A percentile compares a stretch with the other conserved stretches of the same genome.
These are phyloP conservation scores for Lentinula aciculospora DNA, from an alignment of 768 basidiomycete genomes.

Conservation along the genomic window DNA sequence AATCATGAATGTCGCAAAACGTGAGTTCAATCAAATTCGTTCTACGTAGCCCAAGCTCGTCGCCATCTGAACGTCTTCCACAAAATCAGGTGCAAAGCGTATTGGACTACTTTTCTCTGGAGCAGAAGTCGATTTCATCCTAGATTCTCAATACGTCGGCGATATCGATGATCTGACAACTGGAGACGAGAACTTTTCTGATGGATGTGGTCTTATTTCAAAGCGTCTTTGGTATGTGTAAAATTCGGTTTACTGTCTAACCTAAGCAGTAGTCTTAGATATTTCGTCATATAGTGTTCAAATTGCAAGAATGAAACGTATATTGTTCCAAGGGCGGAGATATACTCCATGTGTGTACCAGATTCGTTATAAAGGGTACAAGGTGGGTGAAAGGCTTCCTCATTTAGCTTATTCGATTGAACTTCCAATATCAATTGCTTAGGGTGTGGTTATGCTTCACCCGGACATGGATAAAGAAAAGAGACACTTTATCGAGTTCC, in stretches of 20 bases:
- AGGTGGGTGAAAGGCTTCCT: slow-evolving; percentile 15
- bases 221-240: slow-evolving; percentile 30
- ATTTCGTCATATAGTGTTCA: slow-evolving; percentile 18
- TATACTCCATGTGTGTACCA: slow-evolving; percentile 63
- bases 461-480: slow-evolving; percentile 46
- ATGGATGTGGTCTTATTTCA: slow-evolving; percentile 66
- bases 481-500: slow-evolving; percentile 46
- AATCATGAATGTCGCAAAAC: slow-evolving; percentile 63
- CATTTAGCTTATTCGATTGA: not conserved
- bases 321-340: slow-evolving; percentile 46
- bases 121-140: slow-evolving; percentile 50
- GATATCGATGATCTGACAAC: slow-evolving; percentile 58
- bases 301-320: slow-evolving; percentile 47
- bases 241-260: too few relatives aligned
- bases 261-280: not conserved
- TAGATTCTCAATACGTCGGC: slow-evolving; percentile 40
- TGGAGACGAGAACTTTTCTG: slow-evolving; percentile 57
- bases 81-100: slow-evolving; percentile 51
- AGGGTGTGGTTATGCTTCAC: slow-evolving; percentile 62
- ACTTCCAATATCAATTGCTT: not conserved
- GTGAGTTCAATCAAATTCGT: slow-evolving; percentile 20
- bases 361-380: slow-evolving; percentile 69
- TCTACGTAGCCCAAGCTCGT: too few relatives aligned
- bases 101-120: slow-evolving; percentile 65
- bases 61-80: not conserved